These are phyloP conservation scores for Penicillium pancosmium DNA, from an alignment of 495 filamentous ascomycete species.

Conservation along the genomic window DNA sequence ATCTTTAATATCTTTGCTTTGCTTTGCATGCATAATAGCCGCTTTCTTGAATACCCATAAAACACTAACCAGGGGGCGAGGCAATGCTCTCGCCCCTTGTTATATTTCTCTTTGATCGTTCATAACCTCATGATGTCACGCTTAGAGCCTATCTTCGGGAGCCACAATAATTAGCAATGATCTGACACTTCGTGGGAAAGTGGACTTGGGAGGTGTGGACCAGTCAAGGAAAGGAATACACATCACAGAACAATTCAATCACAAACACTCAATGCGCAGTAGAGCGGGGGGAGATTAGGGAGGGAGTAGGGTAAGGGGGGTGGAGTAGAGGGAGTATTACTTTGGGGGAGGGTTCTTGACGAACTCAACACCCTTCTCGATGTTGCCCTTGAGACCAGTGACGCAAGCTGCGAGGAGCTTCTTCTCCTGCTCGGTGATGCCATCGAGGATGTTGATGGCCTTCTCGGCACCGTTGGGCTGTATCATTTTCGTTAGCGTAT, in stretches of 20 bases:
- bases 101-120: conserved; percentile 28
- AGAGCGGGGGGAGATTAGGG: too few relatives aligned
- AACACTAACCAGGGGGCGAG: not conserved
- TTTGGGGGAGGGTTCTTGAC: conserved; percentile 79
- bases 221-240: conserved; percentile 20
- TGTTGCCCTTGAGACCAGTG: conserved; percentile 83
- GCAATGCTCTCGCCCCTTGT: not conserved
- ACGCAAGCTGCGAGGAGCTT: conserved; percentile 74
- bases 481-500: conserved; percentile 23
- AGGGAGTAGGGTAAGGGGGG: conserved; percentile 26
- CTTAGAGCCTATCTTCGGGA: conserved; percentile 51
- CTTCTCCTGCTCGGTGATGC: conserved; percentile 81
- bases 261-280: too few relatives aligned
- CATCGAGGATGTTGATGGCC: conserved; percentile 73
- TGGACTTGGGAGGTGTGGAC: conserved; percentile 4
- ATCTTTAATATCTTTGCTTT: conserved; percentile 21
- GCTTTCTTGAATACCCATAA: conserved; percentile 9
- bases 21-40: conserved; percentile 12
- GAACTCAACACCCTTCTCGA: conserved; percentile 90
- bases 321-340: conserved; percentile 46
- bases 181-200: conserved; percentile 20
- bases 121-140: conserved; percentile 34
- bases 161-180: conserved; percentile 46
- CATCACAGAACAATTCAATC: too few relatives aligned
- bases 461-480: conserved; percentile 83